A percentile compares a stretch with the other conserved stretches of the same genome.
Evolutionary conservation across 148 eudicot species (phyloP).

Genomic region (Rhododendron griersonianum): DNA sequence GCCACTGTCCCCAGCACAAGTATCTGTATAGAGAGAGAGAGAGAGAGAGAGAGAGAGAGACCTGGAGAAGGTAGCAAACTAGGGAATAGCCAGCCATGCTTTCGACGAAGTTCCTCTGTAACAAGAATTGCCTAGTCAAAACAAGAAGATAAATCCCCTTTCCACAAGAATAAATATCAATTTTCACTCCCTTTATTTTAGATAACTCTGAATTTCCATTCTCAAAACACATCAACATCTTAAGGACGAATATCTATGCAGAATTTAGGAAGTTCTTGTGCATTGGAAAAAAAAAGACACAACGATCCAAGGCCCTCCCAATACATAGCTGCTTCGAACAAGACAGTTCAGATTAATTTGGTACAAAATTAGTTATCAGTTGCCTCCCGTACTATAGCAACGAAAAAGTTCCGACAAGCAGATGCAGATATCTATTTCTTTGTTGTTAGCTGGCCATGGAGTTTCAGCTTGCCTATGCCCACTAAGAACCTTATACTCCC

Average conservation of each 20-base stretch:
- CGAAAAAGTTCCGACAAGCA: background rate
- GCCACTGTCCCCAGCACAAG: background rate
- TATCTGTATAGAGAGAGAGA: background rate
- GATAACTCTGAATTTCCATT: background rate
- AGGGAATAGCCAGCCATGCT: conserved; percentile 99
- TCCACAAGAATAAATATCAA: background rate
- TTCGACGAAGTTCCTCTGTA: conserved; percentile 98
- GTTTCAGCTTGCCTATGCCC: background rate
- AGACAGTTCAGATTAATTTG: background rate
- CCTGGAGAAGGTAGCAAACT: conserved; percentile 98
- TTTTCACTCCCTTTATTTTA: background rate
- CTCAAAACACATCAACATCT: background rate
- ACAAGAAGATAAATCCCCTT: background rate
- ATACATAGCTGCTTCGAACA: background rate
- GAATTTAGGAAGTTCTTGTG: background rate
- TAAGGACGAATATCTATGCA: background rate
- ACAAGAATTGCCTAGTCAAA: conserved; percentile 21
- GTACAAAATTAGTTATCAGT: background rate
- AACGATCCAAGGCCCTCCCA: background rate
- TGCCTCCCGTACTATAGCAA: background rate
- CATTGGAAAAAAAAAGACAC: background rate
- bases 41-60: conserved; percentile 22
- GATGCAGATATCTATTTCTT: background rate
- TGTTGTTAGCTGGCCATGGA: background rate
- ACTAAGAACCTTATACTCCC: background rate